Evolutionary conservation across 345 rosid genomes (phyloP).

Genomic region (Brassica cretica): DNA sequence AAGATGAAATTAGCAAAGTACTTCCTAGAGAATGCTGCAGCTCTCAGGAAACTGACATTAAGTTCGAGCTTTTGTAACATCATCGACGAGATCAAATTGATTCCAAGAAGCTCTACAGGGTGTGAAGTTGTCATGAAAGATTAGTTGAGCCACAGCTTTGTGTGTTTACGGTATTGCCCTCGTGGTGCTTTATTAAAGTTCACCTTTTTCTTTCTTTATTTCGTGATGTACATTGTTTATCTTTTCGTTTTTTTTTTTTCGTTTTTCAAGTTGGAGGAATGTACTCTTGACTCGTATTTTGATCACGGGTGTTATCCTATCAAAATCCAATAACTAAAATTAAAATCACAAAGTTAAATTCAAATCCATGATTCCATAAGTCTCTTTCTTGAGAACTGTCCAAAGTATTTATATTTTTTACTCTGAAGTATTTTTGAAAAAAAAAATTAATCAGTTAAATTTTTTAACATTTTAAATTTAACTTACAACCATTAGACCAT

Average conservation of each 20-base stretch:
- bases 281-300: not conserved
- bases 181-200: not conserved
- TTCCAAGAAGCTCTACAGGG: conserved; percentile 18
- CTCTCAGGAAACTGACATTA: conserved; percentile 22
- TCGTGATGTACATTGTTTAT: not conserved
- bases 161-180: not conserved
- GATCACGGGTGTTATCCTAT: not conserved
- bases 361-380: not conserved
- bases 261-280: not conserved
- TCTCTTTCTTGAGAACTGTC: not conserved
- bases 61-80: conserved; percentile 25
- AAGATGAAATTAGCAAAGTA: conserved; percentile 10
- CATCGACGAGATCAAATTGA: conserved; percentile 16
- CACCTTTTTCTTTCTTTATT: not conserved
- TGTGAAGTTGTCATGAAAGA: conserved; percentile 32
- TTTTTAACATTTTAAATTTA: too few species aligned
- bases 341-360: not conserved
- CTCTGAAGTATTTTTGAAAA: too few species aligned
- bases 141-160: conserved; percentile 12
- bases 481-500: too few species aligned
- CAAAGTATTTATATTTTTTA: not conserved
- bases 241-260: not conserved
- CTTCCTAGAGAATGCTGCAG: conserved; percentile 24
- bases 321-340: not conserved
- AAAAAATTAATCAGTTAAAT: too few species aligned